Percentiles rank a stretch among this genome's conserved stretches.
These are phyloP conservation scores for Niebla homalea DNA, from an alignment of 495 filamentous ascomycete species.

Conservation along the genomic window DNA sequence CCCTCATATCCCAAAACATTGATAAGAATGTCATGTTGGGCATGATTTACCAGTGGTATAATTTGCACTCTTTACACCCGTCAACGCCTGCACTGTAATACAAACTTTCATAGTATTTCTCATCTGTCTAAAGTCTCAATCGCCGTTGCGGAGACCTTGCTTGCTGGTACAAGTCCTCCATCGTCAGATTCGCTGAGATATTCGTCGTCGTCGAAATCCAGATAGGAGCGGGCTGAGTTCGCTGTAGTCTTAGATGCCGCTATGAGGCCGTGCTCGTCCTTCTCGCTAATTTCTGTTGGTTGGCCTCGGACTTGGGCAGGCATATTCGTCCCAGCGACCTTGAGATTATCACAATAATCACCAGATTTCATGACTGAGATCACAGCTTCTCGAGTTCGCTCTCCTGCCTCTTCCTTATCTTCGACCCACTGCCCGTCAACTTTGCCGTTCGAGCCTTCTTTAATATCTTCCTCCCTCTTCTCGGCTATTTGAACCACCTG, in stretches of 20 bases:
- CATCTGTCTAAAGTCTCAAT: background rate
- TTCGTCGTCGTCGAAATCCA: conserved; percentile 83
- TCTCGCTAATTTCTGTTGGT: conserved; percentile 30
- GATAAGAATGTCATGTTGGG: background rate
- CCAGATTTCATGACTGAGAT: conserved; percentile 57
- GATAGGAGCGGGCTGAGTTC: conserved; percentile 39
- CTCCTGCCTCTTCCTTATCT: conserved; percentile 71
- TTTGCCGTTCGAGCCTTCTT: conserved; percentile 51
- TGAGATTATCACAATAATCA: conserved; percentile 35
- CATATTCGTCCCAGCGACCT: conserved; percentile 34
- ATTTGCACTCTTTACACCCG: background rate
- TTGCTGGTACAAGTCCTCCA: conserved; percentile 27
- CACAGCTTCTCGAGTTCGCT: conserved; percentile 76
- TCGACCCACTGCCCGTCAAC: conserved; percentile 89
- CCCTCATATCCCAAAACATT: too few species aligned
- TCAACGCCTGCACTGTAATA: conserved; percentile 1
- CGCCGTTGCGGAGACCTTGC: background rate
- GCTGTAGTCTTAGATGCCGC: conserved; percentile 20
- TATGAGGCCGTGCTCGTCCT: conserved; percentile 20
- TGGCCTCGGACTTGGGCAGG: conserved; percentile 36
- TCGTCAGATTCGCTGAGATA: conserved; percentile 73
- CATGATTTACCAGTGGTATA: background rate
- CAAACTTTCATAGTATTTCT: too few species aligned
- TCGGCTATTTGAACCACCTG: conserved; percentile 74
- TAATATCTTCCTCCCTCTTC: conserved; percentile 64